These are phyloP conservation scores for Castanea crenata DNA, from an alignment of 306 rosid genomes.

Conservation along the genomic window DNA sequence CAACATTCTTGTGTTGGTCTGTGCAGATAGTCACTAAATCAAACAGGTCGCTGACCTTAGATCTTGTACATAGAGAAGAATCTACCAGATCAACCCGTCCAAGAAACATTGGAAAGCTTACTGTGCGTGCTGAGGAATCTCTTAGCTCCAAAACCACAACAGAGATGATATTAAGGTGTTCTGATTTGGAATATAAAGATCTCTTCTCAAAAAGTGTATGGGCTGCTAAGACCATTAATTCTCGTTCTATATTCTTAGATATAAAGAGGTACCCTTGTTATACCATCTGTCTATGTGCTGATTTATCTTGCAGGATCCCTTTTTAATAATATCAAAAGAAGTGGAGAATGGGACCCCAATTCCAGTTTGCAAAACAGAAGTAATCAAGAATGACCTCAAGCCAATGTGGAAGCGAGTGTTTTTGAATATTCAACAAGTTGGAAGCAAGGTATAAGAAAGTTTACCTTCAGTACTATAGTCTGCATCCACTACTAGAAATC, in stretches of 20 bases:
- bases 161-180: conserved; percentile 78
- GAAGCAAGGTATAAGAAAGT: conserved; percentile 75
- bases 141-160: conserved; percentile 70
- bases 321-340: conserved; percentile 73
- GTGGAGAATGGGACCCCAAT: conserved; percentile 64
- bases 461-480: background rate
- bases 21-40: conserved; percentile 83
- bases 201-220: conserved; percentile 96
- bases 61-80: conserved; percentile 62
- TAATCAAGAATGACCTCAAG: conserved; percentile 76
- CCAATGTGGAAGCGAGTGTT: conserved; percentile 84
- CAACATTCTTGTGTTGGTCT: conserved; percentile 23
- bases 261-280: conserved; percentile 12
- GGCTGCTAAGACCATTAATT: conserved; percentile 5
- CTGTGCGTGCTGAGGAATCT: conserved; percentile 82
- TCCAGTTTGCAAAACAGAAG: conserved; percentile 97
- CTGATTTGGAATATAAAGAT: conserved; percentile 90
- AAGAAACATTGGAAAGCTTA: conserved; percentile 61
- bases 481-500: conserved; percentile 3
- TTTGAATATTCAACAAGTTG: conserved; percentile 91
- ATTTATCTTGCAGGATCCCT: conserved; percentile 73
- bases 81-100: conserved; percentile 47
- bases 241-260: conserved; percentile 20
- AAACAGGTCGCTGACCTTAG: conserved; percentile 59
- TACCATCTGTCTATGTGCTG: conserved; percentile 19